Evolutionary conservation across 225 moss, liverwort and hornwort genomes (phyloP), one percentile per base, ranked within the genome.

Genomic region (Lunularia cruciata): DNA sequence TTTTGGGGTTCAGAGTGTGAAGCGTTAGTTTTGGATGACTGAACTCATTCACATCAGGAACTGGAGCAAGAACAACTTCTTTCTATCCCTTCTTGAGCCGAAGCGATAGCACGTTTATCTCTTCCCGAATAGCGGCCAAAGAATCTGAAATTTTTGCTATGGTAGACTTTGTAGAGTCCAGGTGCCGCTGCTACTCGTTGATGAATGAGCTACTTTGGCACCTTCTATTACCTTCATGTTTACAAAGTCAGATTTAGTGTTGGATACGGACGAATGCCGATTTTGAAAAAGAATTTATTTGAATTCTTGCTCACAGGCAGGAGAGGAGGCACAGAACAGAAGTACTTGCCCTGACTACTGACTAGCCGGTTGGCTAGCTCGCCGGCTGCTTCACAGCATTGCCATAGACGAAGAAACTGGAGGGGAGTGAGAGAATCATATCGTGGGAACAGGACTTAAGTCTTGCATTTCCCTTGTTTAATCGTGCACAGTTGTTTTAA

Each of bases 131-230:
- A 26, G 40, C 8, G 37, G 22, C 25, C 25, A 40, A 23, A 61
- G 40, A 61, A n/a, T 40, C 38, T 40, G 37, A 61, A 61, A 61
- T 8, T 38, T 61, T 40, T 61, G 61, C 61, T 20, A 61, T 57
- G 57, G 57, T 34, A n/a, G 57, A 57, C 57, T 31, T 33, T 9
- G 58, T n/a, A 59, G 39, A 61, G 38, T 8, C 25, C 19, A 10
- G 27, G 54, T 54, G 11, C 3, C 10, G 26, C 20, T 23, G 38
- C 23, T 56, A 25, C 8, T 28, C 18, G 6, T 28, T 30, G 6
- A 2, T 27, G 15, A 9, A 5, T 30, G 26, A 12, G 22, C n/a
- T n/a, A 11, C 19, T 22, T 25, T 20, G 0, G 20, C 39, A 38
- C 38, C 37, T 23, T 35, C 26, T 35, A n/a, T n/a, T n/a, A 35